Base-by-base conservation (phyloP, 768 basidiomycete species). In the Suillus plorans region DNA sequence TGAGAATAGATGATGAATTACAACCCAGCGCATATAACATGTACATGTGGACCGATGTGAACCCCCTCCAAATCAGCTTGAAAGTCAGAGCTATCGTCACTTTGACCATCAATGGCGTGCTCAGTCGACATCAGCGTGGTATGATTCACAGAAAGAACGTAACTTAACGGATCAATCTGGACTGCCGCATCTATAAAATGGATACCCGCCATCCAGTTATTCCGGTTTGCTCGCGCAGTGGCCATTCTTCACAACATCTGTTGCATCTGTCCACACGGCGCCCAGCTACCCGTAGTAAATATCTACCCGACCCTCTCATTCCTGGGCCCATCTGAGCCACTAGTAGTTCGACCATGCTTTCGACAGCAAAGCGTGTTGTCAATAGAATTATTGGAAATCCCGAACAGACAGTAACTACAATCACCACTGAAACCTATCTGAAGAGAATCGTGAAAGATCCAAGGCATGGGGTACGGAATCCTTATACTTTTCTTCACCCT, bases 381-480 rank as follows among this genome's bases (percentile, higher is more conserved):
- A 91, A 91, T 76, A 81, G 80, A 56, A 66, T 86, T 50, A 80
- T 93, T 55, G 84, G 77, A 8, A 81, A 89, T 69, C 86, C 89
- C 9, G 88, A 91, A 62, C 78, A 86, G 9, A 71, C 74, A 12
- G 83, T 88, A 7, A 85, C 89, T 28, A 78, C 88, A 50, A 79
- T 92, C 55, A 84, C 89, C n/a, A 78, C 81, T 47, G 75, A 77
- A 9, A 83, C 89, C 59, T 94, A 85, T 79, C 57, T 88, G 50
- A 69, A 70, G 12, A 70, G 73, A 25, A 76, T 80, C 56, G 68
- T 79, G 37, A 65, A 66, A 7, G 74, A 86, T 63, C 89, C 90
- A 1, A 81, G 77, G 63, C 79, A 74, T 45, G 77, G 77, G 31
- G 91, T 91, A 69, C 62, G 16, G 50, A 56, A 62, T 42, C 41